These are phyloP conservation scores for Fusarium ambrosium DNA, from an alignment of 2,329 filamentous ascomycete genomes.

Conservation along the genomic window DNA sequence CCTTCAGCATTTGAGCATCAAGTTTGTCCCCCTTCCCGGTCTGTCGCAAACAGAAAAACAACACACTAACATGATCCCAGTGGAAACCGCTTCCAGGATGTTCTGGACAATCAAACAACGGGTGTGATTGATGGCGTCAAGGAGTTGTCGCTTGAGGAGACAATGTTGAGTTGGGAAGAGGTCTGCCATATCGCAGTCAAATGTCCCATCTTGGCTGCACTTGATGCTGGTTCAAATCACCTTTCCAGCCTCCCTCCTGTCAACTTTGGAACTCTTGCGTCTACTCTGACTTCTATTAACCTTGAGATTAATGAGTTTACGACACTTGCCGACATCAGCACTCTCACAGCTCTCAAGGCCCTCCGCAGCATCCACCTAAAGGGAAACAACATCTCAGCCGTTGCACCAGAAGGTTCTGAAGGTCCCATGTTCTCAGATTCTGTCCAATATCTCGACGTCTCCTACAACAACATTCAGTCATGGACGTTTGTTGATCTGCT, in stretches of 20 bases:
- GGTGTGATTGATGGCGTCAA: constrained; percentile 64
- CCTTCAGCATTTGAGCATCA: constrained; percentile 76
- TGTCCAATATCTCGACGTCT: constrained; percentile 78
- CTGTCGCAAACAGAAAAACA: neutral
- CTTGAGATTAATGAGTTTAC: constrained; percentile 81
- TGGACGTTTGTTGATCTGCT: constrained; percentile 84
- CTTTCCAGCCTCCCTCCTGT: constrained; percentile 64
- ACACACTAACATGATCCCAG: constrained; percentile 57
- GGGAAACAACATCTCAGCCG: constrained; percentile 75
- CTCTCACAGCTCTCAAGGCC: constrained; percentile 64
- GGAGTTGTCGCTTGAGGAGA: constrained; percentile 77
- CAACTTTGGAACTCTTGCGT: constrained; percentile 57
- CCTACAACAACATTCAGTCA: constrained; percentile 75
- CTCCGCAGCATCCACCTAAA: constrained; percentile 79
- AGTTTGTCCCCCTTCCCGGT: constrained; percentile 65
- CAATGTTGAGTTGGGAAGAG: constrained; percentile 75
- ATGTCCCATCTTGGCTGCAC: constrained; percentile 66
- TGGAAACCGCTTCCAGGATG: constrained; percentile 76
- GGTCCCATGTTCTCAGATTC: constrained; percentile 65
- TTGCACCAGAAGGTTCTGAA: constrained; percentile 47
- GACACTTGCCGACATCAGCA: constrained; percentile 67
- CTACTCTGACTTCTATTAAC: constrained; percentile 72
- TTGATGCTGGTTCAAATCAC: constrained; percentile 71
- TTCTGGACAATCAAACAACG: constrained; percentile 54
- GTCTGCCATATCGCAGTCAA: constrained; percentile 66